phyloP scores from a whole-genome alignment of 2,329 filamentous ascomycete genomes.

The Tolypocladium pustulatum region DNA sequence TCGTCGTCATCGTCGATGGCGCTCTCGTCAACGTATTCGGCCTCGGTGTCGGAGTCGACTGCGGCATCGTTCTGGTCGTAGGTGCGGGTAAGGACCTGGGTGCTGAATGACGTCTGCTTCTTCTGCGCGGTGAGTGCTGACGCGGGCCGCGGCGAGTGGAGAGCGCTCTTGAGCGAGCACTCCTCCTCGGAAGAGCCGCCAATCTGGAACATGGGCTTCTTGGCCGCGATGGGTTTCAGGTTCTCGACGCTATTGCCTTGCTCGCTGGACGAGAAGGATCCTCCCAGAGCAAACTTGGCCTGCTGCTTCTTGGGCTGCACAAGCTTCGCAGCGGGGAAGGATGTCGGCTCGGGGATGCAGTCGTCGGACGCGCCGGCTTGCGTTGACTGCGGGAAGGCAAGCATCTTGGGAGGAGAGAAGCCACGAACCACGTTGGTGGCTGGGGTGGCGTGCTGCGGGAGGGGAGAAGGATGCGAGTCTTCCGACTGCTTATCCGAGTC shows the following conservation, averaged over 20 bases:
- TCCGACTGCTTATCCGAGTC: slow-evolving; percentile 38
- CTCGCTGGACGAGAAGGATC: slow-evolving; percentile 65
- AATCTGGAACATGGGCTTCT: slow-evolving; percentile 38
- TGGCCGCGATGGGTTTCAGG: slow-evolving; percentile 22
- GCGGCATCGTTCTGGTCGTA: slow-evolving; percentile 39
- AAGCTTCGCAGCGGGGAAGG: slow-evolving; percentile 49
- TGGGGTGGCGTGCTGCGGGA: slow-evolving; percentile 19
- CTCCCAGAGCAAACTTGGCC: slow-evolving; percentile 62
- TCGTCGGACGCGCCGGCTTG: slow-evolving; percentile 38
- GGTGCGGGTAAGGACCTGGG: slow-evolving; percentile 59
- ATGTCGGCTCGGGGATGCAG: slow-evolving; percentile 49
- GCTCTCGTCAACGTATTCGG: slow-evolving; percentile 68
- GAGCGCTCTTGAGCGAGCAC: slow-evolving; percentile 54
- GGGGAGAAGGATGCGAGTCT: slow-evolving; percentile 17
- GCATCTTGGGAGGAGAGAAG: slow-evolving; percentile 68
- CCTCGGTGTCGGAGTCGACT: slow-evolving; percentile 29
- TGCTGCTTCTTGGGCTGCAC: slow-evolving; percentile 55
- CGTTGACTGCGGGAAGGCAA: slow-evolving; percentile 35
- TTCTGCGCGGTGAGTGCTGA: slow-evolving; percentile 27
- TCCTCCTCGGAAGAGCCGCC: slow-evolving; percentile 63
- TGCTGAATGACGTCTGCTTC: slow-evolving; percentile 76
- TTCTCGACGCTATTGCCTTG: slow-evolving; percentile 38
- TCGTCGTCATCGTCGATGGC: slow-evolving; percentile 68
- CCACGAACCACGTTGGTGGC: slow-evolving; percentile 65
- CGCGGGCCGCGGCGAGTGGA: slow-evolving; percentile 33